Base-by-base conservation (phyloP, 176 grass and related monocot genomes). In the Aechmea fasciata region DNA sequence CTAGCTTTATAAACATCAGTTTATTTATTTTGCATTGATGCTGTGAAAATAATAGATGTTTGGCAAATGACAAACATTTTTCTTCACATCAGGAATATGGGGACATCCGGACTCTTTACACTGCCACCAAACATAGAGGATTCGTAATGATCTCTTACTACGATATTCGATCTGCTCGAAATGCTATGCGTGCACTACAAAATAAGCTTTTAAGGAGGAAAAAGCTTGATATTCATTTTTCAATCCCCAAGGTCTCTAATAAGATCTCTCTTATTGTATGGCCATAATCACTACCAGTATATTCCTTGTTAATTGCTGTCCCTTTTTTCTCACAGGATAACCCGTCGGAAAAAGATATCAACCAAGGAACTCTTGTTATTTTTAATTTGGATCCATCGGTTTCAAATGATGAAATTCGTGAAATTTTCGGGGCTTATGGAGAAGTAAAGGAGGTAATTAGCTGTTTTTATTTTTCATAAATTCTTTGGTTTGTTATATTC, bases 71-170 rank as follows among this genome's bases (percentile, higher is more conserved):
- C 33, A 41, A 41, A 7, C 52, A 13, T 13, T 50, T 53, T 28
- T 11, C 13, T 4, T 75, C 8, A 18, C 66, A 11, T 54, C 57
- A 82, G 84, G 68, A 68, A 78, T 82, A 78, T 71, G 84, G 84
- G 71, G 84, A 86, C 51, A 86, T 86, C 41, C 84, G 84, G 2
- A 82, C 57, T 70, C 80, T 86, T 68, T 86, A 86, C 62, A 86
- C 79, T 28, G 75, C 79, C 71, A 82, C 79, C 0, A 86, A 86
- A 22, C 79, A 86, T 18, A 82, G 79, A 65, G 84, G 84, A 57
- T 86, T 86, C 0, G 75, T 82, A 11, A 86, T 86, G 84, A 86
- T 86, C 78, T 86, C 79, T 55, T 86, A 86, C 66, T 82, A 82
- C 68, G 84, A 86, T 67, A 86, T 86, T 67, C 70, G 84, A 66